Evolutionary conservation across 1,284 basidiomycete genomes (phyloP).

Genomic region (Ganoderma resinaceum): DNA sequence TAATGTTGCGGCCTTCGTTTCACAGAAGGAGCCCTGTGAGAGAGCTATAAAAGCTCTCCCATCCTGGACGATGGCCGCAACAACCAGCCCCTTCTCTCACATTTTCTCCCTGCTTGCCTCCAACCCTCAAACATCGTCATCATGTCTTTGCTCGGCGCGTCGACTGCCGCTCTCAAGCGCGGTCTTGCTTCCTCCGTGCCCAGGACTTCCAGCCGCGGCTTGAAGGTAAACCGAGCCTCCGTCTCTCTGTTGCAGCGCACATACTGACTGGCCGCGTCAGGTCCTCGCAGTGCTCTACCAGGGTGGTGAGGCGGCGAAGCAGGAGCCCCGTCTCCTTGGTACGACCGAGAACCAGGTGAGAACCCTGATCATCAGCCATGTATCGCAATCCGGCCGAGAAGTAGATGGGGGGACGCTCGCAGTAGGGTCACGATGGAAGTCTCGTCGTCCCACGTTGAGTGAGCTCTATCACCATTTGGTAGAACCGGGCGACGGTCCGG

Average conservation of each 20-base stretch:
- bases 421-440: no score
- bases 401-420: background rate
- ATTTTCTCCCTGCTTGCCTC: background rate
- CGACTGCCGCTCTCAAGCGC: slow-evolving; percentile 22
- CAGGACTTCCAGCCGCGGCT: slow-evolving; percentile 19
- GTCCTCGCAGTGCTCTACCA: slow-evolving; percentile 85
- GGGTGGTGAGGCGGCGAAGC: slow-evolving; percentile 74
- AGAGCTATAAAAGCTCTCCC: background rate
- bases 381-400: background rate
- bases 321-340: slow-evolving; percentile 88
- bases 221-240: slow-evolving; percentile 28
- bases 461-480: background rate
- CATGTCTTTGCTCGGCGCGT: slow-evolving; percentile 27
- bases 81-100: background rate
- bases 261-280: slow-evolving; percentile 45
- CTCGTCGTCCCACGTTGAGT: background rate
- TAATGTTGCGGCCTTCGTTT: background rate
- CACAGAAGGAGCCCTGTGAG: background rate
- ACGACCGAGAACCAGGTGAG: slow-evolving; percentile 86
- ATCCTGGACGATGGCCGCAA: background rate
- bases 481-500: no score
- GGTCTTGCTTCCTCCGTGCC: slow-evolving; percentile 15
- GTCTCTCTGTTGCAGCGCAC: no score
- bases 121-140: background rate
- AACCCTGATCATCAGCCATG: background rate